Conservation (phyloP, 495 filamentous ascomycete species). For the Aspergillus sclerotioniger region DNA sequence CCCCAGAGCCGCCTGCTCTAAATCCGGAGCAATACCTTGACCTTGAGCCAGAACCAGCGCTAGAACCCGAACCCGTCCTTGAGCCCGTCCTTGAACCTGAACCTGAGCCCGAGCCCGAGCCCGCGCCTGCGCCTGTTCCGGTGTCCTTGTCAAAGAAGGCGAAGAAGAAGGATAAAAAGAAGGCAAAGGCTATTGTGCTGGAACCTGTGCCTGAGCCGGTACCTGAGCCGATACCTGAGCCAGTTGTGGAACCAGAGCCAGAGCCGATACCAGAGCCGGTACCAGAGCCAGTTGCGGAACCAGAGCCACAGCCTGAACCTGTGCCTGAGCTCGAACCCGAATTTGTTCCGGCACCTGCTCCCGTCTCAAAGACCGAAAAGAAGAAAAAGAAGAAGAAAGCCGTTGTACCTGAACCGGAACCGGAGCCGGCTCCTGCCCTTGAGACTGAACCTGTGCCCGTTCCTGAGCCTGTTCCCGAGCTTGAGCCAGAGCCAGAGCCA, state of each 20-base stretch:
- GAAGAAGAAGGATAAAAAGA: slow-evolving; percentile 26
- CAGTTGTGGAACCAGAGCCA: no score
- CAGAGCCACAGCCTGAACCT: no score
- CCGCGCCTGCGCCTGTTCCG: slow-evolving; percentile 7
- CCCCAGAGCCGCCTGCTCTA: slow-evolving; percentile 13
- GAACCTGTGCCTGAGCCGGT: slow-evolving; percentile 11
- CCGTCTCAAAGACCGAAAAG: slow-evolving; percentile 7
- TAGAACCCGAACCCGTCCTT: slow-evolving; percentile 10
- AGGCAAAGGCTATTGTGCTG: slow-evolving; percentile 25
- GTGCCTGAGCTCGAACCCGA: slow-evolving; percentile 7
- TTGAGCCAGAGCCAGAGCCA: slow-evolving; percentile 9
- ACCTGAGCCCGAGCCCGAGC: slow-evolving; percentile 9
- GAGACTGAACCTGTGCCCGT: slow-evolving; percentile 21
- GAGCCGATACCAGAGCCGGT: not conserved
- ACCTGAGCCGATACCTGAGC: not conserved
- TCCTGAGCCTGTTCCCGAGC: slow-evolving; percentile 21
- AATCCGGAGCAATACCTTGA: slow-evolving; percentile 17
- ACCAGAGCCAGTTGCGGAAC: not conserved
- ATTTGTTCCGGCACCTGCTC: slow-evolving; percentile 6
- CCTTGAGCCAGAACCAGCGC: slow-evolving; percentile 9
- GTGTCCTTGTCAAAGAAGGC: slow-evolving; percentile 15
- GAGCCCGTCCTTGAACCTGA: slow-evolving; percentile 13
- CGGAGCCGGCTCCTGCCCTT: slow-evolving; percentile 19
- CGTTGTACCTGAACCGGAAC: slow-evolving; percentile 22
- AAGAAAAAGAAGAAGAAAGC: slow-evolving; percentile 21